phyloP scores from a whole-genome alignment of 345 rosid genomes.

The Gossypium australe region DNA sequence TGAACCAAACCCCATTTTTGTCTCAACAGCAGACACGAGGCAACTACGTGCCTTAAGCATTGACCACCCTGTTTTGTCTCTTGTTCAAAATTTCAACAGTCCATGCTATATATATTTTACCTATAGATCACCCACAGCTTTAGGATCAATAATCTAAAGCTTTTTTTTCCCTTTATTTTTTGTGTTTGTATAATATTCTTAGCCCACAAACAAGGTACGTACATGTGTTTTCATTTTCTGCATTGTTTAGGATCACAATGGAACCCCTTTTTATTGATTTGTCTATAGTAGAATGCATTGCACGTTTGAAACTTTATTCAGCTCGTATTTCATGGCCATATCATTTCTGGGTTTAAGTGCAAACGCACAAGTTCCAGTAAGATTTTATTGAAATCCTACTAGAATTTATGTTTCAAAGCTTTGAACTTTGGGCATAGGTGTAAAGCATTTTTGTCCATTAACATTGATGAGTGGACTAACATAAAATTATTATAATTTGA shows the following conservation, averaged over 20 bases:
- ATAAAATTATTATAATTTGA: background rate
- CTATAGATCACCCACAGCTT: too few relatives aligned
- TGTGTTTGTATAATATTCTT: too few relatives aligned
- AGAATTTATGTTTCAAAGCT: background rate
- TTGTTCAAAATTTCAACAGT: background rate
- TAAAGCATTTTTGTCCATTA: background rate
- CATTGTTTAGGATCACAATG: background rate
- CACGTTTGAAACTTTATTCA: background rate
- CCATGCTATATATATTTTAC: background rate
- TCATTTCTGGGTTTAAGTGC: conserved; percentile 21
- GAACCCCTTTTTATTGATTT: background rate
- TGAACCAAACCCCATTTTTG: too few relatives aligned
- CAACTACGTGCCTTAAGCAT: too few relatives aligned
- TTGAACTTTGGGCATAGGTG: background rate
- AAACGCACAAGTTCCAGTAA: background rate
- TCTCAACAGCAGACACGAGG: too few relatives aligned
- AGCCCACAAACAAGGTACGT: conserved; percentile 24
- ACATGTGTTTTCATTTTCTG: background rate
- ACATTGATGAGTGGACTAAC: background rate
- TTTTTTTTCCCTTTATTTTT: too few relatives aligned
- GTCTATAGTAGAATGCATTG: background rate
- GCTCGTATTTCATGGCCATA: background rate
- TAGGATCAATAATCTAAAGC: too few relatives aligned
- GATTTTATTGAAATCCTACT: background rate
- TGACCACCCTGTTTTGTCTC: conserved; percentile 3